phyloP scores from a whole-genome alignment of 768 basidiomycete genomes.

The Suillus subluteus region DNA sequence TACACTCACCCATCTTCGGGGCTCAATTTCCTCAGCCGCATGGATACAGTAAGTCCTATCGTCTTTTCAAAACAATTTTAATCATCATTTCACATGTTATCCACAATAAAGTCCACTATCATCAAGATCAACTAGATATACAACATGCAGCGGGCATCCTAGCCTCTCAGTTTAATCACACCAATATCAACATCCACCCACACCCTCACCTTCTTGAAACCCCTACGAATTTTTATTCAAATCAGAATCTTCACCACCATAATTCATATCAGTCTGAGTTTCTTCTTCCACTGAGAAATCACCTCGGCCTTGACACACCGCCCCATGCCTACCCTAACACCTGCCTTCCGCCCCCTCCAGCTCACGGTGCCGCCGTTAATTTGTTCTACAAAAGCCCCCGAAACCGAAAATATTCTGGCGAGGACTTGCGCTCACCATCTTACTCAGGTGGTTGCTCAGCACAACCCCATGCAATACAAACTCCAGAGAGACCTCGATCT shows the following conservation, averaged over 20 bases:
- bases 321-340: no score
- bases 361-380: conserved; percentile 19
- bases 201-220: conserved; percentile 50
- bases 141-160: conserved; percentile 52
- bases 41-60: conserved; percentile 53
- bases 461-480: conserved; percentile 22
- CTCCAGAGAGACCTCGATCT: conserved; percentile 30
- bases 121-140: conserved; percentile 45
- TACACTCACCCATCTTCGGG: conserved; percentile 72
- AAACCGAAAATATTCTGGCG: conserved; percentile 37
- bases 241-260: conserved; percentile 31
- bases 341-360: conserved; percentile 43
- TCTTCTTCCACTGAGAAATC: conserved; percentile 47
- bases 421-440: conserved; percentile 43
- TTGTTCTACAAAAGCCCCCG: conserved; percentile 23
- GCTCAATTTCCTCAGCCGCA: conserved; percentile 48
- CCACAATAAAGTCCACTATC: conserved; percentile 75
- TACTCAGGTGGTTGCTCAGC: conserved; percentile 40
- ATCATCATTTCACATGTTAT: conserved; percentile 41
- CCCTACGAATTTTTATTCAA: conserved; percentile 45
- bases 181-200: conserved; percentile 37
- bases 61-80: conserved; percentile 41
- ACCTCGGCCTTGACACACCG: conserved; percentile 46
- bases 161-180: conserved; percentile 56
- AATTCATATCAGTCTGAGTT: conserved; percentile 47